Percentiles rank a stretch among this genome's conserved stretches.
Conservation (phyloP, 2,329 filamentous ascomycete species). For the Emergomyces africanus region DNA sequence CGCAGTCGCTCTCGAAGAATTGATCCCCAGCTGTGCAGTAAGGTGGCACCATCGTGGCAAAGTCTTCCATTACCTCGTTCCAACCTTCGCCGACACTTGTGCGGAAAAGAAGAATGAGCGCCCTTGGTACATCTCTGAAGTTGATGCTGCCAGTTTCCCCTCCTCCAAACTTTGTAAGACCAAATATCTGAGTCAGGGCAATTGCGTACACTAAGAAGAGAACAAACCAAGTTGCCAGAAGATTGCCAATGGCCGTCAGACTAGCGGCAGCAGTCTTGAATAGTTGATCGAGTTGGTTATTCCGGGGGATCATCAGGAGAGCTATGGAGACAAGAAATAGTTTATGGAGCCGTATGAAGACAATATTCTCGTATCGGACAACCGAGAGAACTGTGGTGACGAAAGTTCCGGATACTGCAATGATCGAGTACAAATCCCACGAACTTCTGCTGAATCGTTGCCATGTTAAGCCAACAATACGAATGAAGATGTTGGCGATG, state of each 20-base stretch:
- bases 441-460: slow-evolving; percentile 80
- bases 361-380: slow-evolving; percentile 39
- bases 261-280: slow-evolving; percentile 98
- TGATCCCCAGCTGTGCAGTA: slow-evolving; percentile 59
- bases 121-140: slow-evolving; percentile 86
- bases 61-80: slow-evolving; percentile 97
- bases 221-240: slow-evolving; percentile 94
- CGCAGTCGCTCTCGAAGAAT: slow-evolving; percentile 86
- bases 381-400: slow-evolving; percentile 68
- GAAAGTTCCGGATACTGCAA: slow-evolving; percentile 68
- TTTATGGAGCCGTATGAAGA: slow-evolving; percentile 80
- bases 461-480: slow-evolving; percentile 84
- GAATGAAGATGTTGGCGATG: slow-evolving; percentile 66
- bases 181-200: slow-evolving; percentile 89
- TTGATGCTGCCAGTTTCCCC: slow-evolving; percentile 70
- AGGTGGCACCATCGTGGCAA: slow-evolving; percentile 63
- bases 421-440: slow-evolving; percentile 84
- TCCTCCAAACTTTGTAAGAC: slow-evolving; percentile 72
- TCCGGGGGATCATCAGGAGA: slow-evolving; percentile 82
- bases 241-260: slow-evolving; percentile 76
- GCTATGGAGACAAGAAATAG: slow-evolving; percentile 85
- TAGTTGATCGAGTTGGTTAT: slow-evolving; percentile 91
- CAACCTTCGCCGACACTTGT: slow-evolving; percentile 92
- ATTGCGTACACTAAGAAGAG: slow-evolving; percentile 95
- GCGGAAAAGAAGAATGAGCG: slow-evolving; percentile 81